These are phyloP conservation scores for Lavandula angustifolia DNA, from an alignment of 257 asterid genomes.

Conservation along the genomic window DNA sequence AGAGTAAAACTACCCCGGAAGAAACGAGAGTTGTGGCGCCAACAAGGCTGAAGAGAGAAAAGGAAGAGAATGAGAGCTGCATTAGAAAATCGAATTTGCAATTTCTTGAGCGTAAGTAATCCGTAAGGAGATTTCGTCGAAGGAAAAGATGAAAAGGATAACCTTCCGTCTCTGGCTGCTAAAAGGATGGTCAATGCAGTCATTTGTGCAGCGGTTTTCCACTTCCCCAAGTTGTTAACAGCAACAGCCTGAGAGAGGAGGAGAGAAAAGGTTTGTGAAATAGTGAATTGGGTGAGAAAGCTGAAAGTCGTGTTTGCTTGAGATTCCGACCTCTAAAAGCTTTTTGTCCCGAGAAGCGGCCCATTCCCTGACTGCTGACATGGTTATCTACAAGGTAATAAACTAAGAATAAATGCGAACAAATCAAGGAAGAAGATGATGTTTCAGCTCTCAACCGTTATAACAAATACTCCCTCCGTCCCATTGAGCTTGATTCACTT, in stretches of 20 bases:
- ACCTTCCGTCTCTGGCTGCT: constrained; percentile 92
- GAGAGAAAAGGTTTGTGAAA: neutral
- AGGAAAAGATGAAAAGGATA: constrained; percentile 14
- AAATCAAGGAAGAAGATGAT: constrained; percentile 20
- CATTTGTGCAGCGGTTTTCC: constrained; percentile 99
- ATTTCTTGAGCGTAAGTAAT: constrained; percentile 11
- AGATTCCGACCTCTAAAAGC: constrained; percentile 71
- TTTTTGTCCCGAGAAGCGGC: constrained; percentile 91
- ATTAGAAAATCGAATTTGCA: constrained; percentile 15
- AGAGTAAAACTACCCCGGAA: constrained; percentile 71
- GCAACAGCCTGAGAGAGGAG: constrained; percentile 74
- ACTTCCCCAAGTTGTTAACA: constrained; percentile 90
- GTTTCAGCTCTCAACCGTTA: neutral
- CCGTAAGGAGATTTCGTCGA: neutral
- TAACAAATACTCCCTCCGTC: no score
- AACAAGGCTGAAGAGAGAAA: constrained; percentile 51
- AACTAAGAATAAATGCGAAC: neutral
- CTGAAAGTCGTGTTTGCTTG: constrained; percentile 21
- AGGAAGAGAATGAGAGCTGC: constrained; percentile 7
- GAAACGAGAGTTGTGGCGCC: constrained; percentile 58
- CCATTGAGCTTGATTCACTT: no score
- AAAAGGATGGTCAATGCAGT: constrained; percentile 76
- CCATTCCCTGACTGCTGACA: constrained; percentile 99
- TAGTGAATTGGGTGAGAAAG: neutral
- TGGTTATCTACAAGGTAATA: constrained; percentile 67